Conservation (phyloP, 441 rosid species). For the Aquilaria agallochum region DNA sequence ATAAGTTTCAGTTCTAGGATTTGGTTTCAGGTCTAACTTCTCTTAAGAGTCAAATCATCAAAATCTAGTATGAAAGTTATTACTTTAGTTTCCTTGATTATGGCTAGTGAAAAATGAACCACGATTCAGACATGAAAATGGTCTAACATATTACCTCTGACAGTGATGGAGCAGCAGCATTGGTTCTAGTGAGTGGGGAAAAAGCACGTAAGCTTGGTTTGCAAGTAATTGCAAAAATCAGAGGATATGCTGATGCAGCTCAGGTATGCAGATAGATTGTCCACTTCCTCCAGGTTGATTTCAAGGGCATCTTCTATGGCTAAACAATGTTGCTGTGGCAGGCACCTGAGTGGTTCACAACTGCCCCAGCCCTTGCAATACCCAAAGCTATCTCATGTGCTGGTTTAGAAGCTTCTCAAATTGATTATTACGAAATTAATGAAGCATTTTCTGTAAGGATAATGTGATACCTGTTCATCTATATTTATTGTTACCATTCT, state of each 20-base stretch:
- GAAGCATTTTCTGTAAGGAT: constrained; percentile 87
- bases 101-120: not conserved
- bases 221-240: constrained; percentile 77
- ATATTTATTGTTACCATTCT: too few relatives aligned
- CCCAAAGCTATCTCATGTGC: constrained; percentile 85
- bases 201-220: constrained; percentile 73
- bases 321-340: constrained; percentile 29
- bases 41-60: not conserved
- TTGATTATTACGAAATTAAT: constrained; percentile 94
- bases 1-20: too few relatives aligned
- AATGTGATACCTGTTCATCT: not conserved
- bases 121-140: not conserved
- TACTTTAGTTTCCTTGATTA: constrained; percentile 1
- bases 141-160: constrained; percentile 18
- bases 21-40: too few relatives aligned
- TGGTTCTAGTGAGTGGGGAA: constrained; percentile 88
- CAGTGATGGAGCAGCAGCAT: constrained; percentile 96
- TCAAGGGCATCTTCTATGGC: constrained; percentile 10
- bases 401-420: constrained; percentile 75
- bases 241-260: constrained; percentile 93
- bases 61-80: not conserved
- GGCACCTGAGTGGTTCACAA: constrained; percentile 81
- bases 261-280: constrained; percentile 37
- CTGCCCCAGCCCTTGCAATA: constrained; percentile 84
- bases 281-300: constrained; percentile 6